Percentiles rank a stretch among this genome's conserved stretches.
Evolutionary conservation across 768 basidiomycete genomes (phyloP).

Genomic region (Paxillus involutus): DNA sequence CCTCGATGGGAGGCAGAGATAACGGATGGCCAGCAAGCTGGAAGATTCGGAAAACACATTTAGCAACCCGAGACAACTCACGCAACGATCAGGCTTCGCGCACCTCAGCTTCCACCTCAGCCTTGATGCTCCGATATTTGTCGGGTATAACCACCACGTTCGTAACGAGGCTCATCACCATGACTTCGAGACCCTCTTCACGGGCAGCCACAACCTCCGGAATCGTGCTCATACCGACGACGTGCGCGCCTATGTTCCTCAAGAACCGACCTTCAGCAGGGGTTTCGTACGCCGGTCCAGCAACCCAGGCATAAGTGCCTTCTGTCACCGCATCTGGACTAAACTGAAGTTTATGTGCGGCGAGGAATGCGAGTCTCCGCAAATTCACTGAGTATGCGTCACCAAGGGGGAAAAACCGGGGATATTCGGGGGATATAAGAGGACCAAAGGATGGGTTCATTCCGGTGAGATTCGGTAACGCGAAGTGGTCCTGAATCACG

Average conservation of each 20-base stretch:
- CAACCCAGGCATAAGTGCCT: conserved; percentile 88
- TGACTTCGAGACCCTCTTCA: conserved; percentile 71
- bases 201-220: conserved; percentile 84
- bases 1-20: conserved; percentile 38
- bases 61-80: not conserved
- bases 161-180: conserved; percentile 83
- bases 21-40: conserved; percentile 64
- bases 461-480: conserved; percentile 74
- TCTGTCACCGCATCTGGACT: conserved; percentile 61
- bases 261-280: conserved; percentile 84
- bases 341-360: conserved; percentile 62
- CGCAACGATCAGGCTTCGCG: conserved; percentile 11
- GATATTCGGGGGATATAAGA: conserved; percentile 51
- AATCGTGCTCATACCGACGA: conserved; percentile 94
- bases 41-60: not conserved
- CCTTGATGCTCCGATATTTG: conserved; percentile 63
- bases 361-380: conserved; percentile 70
- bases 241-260: conserved; percentile 72
- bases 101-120: conserved; percentile 79
- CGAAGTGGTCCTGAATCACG: conserved; percentile 81
- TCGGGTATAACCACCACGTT: conserved; percentile 80
- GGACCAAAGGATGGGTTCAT: conserved; percentile 82
- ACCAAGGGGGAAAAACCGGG: conserved; percentile 82
- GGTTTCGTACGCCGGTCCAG: conserved; percentile 88
- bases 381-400: conserved; percentile 76